These are phyloP conservation scores for Pyrenophora teres DNA, from an alignment of 2,329 filamentous ascomycete species.

Conservation along the genomic window DNA sequence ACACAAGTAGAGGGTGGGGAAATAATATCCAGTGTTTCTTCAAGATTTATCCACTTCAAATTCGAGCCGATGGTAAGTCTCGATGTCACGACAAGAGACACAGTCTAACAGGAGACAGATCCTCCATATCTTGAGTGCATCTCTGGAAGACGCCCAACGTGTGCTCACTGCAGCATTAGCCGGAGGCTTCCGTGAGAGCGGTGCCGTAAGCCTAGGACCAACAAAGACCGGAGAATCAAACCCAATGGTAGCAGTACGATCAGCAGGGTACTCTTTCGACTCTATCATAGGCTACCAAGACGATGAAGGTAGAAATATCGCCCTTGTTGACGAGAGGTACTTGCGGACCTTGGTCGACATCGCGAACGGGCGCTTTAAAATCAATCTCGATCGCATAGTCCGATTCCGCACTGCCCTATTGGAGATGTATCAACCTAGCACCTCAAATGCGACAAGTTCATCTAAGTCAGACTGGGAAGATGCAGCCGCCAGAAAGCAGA, in stretches of 20 bases:
- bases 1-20: constrained; percentile 4
- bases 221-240: constrained; percentile 51
- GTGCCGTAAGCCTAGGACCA: constrained; percentile 69
- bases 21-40: constrained; percentile 27
- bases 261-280: constrained; percentile 80
- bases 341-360: constrained; percentile 69
- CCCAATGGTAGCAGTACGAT: constrained; percentile 84
- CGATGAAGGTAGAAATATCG: constrained; percentile 47
- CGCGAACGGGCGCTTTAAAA: constrained; percentile 73
- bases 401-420: constrained; percentile 64
- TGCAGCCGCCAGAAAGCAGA: constrained; percentile 42
- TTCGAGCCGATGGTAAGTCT: constrained; percentile 87
- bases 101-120: constrained; percentile 63
- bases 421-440: constrained; percentile 23
- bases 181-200: constrained; percentile 88
- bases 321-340: constrained; percentile 67
- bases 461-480: constrained; percentile 49
- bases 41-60: constrained; percentile 75
- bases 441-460: neutral
- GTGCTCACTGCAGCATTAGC: constrained; percentile 76
- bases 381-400: constrained; percentile 70
- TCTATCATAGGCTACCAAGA: constrained; percentile 70
- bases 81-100: neutral
- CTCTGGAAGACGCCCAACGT: constrained; percentile 72
- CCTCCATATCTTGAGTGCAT: constrained; percentile 82